Conservation (phyloP, 768 basidiomycete species). For the Hericium alpestre region DNA sequence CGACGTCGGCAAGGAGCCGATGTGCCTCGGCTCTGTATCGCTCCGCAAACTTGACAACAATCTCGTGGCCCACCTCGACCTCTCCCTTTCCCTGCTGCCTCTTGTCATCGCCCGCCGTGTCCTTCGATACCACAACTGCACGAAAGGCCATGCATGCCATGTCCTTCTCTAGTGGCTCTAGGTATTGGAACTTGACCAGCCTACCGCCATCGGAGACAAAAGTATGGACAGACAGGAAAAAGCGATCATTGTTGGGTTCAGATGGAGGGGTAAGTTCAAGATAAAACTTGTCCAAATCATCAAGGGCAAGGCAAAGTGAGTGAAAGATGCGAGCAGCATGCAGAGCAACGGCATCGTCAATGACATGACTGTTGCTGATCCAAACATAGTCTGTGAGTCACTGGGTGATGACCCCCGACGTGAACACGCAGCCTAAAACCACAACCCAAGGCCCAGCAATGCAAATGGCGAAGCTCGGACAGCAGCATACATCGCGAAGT, state of each 20-base stretch:
- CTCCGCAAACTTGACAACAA: slow-evolving; percentile 30
- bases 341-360: not conserved
- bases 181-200: not conserved
- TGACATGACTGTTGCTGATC: not conserved
- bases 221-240: not conserved
- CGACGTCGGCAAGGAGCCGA: slow-evolving; percentile 18
- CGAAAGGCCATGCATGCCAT: not conserved
- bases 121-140: not conserved
- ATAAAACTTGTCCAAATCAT: too few species aligned
- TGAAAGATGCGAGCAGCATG: not conserved
- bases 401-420: not conserved
- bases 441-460: not conserved
- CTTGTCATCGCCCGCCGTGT: too few species aligned
- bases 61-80: not conserved
- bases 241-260: not conserved
- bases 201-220: not conserved
- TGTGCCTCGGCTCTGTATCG: slow-evolving; percentile 25
- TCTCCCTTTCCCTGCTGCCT: too few species aligned
- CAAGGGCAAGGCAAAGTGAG: not conserved
- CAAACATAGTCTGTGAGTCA: not conserved
- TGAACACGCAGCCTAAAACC: not conserved
- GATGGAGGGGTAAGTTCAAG: too few species aligned
- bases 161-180: not conserved
- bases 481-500: not conserved
- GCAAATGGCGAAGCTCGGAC: not conserved